These are phyloP conservation scores for Clitocybe nebularis DNA, from an alignment of 1,284 basidiomycete genomes.

Conservation along the genomic window DNA sequence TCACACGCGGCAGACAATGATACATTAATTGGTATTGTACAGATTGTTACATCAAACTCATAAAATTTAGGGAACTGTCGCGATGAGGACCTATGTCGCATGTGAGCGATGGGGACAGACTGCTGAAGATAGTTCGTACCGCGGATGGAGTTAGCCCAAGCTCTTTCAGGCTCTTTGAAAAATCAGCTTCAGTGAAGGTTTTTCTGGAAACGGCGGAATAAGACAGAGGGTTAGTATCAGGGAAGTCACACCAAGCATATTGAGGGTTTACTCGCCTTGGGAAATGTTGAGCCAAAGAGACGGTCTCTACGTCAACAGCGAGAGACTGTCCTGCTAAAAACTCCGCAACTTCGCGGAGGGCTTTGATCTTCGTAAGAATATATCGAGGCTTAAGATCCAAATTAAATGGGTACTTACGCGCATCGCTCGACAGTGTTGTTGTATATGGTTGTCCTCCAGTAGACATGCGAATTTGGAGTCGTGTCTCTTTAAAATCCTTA, in stretches of 20 bases:
- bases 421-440: conserved; percentile 76
- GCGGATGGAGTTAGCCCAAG: conserved; percentile 78
- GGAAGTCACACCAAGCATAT: conserved; percentile 1
- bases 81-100: conserved; percentile 48
- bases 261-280: conserved; percentile 62
- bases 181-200: conserved; percentile 60
- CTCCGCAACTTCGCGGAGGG: conserved; percentile 82
- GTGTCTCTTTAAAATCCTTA: conserved; percentile 77
- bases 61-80: conserved; percentile 31
- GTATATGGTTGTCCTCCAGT: conserved; percentile 77
- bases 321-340: conserved; percentile 75
- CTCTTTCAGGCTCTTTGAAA: conserved; percentile 64
- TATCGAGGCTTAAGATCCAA: not conserved
- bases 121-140: too few relatives aligned
- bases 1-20: not conserved
- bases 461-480: conserved; percentile 81
- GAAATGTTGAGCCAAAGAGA: conserved; percentile 76
- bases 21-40: conserved; percentile 7
- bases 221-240: conserved; percentile 1
- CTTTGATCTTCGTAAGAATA: conserved; percentile 32
- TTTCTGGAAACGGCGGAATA: conserved; percentile 44
- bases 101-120: not conserved
- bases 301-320: conserved; percentile 67
- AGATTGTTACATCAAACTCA: conserved; percentile 12
- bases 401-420: conserved; percentile 48